Percentiles rank a stretch among this genome's conserved stretches.
Evolutionary conservation across 768 basidiomycete species (phyloP).

Genomic region (Lanmaoa pseudosensibilis): DNA sequence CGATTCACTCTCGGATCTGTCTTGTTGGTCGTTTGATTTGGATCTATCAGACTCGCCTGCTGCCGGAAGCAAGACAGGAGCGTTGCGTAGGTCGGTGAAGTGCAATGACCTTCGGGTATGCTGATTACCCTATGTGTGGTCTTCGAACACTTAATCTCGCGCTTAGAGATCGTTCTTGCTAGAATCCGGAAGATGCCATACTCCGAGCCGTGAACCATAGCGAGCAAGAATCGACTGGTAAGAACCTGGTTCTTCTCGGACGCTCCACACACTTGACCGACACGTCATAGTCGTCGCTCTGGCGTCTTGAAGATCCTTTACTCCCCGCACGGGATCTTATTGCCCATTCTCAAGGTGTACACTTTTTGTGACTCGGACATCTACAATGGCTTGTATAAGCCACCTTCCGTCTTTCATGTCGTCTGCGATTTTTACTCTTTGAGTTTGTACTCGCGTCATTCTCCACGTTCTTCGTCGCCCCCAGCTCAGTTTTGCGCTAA

Average conservation of each 20-base stretch:
- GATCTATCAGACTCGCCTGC: neutral
- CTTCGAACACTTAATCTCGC: neutral
- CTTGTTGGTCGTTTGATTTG: slow-evolving; percentile 1
- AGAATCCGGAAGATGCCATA: neutral
- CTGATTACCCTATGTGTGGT: neutral
- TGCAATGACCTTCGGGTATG: slow-evolving; percentile 16
- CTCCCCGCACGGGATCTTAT: neutral
- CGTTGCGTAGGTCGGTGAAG: slow-evolving; percentile 10
- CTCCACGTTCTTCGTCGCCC: neutral
- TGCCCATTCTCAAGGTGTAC: neutral
- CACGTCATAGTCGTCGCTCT: neutral
- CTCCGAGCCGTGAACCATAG: neutral
- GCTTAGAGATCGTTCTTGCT: slow-evolving; percentile 4
- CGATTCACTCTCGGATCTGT: slow-evolving; percentile 2
- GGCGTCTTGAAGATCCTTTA: neutral
- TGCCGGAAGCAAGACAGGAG: neutral
- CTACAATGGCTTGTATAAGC: no score
- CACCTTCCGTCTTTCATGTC: neutral
- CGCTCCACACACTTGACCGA: neutral
- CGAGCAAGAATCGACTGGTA: neutral
- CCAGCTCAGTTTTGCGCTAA: neutral
- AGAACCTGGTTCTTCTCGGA: neutral
- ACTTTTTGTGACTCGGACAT: neutral
- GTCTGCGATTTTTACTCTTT: neutral
- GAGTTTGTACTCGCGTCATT: neutral